Base-by-base conservation (phyloP, 2,329 filamentous ascomycete genomes). In the Verruconis gallopava region DNA sequence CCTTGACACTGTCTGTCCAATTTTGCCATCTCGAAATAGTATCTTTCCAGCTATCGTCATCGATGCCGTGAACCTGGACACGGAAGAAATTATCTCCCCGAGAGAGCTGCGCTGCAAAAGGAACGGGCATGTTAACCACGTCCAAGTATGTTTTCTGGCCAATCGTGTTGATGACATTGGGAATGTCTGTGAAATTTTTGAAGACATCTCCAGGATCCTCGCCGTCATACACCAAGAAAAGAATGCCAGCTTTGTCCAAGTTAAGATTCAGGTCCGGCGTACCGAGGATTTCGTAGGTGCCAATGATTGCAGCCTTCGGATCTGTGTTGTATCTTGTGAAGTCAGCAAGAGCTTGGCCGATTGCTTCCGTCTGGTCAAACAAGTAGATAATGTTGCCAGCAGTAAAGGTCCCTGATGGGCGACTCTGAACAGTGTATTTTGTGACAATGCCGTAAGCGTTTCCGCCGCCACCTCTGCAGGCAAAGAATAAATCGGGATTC, bases 381-480 rank as follows among this genome's bases (percentile, higher is more conserved):
- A 30, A n/a, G 25, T 30, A 30, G 25, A 30, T 30, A n/a, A 30
- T n/a, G 25, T 30, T 30, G n/a, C 25, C 25, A n/a, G 25, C 25
- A 9, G 25, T 30, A n/a, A 30, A 30, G 25, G 25, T 30, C 9
- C 25, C 25, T 9, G 25, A 30, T 30, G 25, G 25, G n/a, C 6
- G 63, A 60, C 5, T 59, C 51, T 48, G 67, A 64, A 15, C 67
- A 51, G 47, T 61, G 56, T 6, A 60, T n/a, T 30, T 30, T 19
- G 73, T 47, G 12, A 53, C 54, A 6, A 57, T 48, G 15, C 55
- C 55, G 28, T 55, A 54, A 4, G 60, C 58, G 25, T 50, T 52
- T 0, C 63, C 62, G 2, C 64, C 65, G 13, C 47, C 47, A 1
- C 64, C 65, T 1, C 60, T 50, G 13, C 67, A 51, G 2, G 65